phyloP scores from a whole-genome alignment of 148 eudicot genomes.

The Nepenthes gracilis region DNA sequence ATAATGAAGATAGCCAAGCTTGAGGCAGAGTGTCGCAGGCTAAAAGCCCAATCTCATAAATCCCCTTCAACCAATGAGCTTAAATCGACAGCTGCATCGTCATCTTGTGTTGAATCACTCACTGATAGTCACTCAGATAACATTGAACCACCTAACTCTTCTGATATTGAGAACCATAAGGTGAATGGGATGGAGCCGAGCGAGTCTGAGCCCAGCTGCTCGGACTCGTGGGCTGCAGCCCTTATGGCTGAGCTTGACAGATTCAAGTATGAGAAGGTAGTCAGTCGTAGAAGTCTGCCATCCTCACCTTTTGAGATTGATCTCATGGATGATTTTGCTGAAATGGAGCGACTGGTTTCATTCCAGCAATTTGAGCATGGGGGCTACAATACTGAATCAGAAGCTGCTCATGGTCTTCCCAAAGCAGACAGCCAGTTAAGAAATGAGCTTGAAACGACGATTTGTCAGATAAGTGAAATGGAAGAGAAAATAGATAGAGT shows the following conservation, averaged over 20 bases:
- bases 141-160: constrained; percentile 19
- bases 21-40: constrained; percentile 82
- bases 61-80: constrained; percentile 16
- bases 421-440: constrained; percentile 14
- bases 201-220: constrained; percentile 12
- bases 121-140: constrained; percentile 55
- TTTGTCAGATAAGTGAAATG: constrained; percentile 14
- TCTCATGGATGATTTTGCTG: constrained; percentile 93
- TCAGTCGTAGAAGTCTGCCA: constrained; percentile 18
- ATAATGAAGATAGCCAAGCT: constrained; percentile 74
- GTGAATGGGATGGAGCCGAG: constrained; percentile 8
- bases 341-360: constrained; percentile 82
- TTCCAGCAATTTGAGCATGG: constrained; percentile 30
- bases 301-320: constrained; percentile 36
- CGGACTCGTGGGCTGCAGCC: constrained; percentile 60
- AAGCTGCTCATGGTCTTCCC: constrained; percentile 1
- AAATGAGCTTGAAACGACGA: constrained; percentile 26
- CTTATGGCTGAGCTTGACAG: constrained; percentile 66
- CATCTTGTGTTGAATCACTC: constrained; percentile 42
- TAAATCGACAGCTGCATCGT: constrained; percentile 28
- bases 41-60: constrained; percentile 39
- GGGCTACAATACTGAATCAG: constrained; percentile 11
- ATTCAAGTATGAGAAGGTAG: constrained; percentile 30
- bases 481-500: constrained; percentile 29
- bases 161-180: constrained; percentile 20